These are phyloP conservation scores for Endothia cerciana DNA, from an alignment of 2,329 filamentous ascomycete species.

Conservation along the genomic window DNA sequence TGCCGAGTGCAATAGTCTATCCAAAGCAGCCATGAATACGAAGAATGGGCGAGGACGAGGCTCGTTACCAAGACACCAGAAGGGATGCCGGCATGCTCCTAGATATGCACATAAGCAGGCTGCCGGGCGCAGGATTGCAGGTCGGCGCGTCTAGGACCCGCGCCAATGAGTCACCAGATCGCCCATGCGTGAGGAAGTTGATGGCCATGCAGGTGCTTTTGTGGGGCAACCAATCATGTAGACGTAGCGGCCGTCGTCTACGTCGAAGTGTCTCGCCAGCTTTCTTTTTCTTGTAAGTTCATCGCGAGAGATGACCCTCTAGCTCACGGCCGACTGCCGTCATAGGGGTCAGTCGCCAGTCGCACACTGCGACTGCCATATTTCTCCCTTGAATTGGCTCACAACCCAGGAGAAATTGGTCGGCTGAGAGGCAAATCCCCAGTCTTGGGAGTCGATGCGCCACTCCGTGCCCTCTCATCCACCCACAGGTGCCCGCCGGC, in stretches of 20 bases:
- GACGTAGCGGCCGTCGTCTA: neutral
- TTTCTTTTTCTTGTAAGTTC: neutral
- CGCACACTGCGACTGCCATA: neutral
- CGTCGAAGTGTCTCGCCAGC: neutral
- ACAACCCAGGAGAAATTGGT: conserved; percentile 27
- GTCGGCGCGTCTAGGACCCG: neutral
- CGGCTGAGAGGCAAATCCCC: conserved; percentile 22
- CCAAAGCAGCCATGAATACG: neutral
- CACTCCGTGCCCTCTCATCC: conserved; percentile 44
- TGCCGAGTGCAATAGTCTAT: neutral
- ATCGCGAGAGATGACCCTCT: neutral
- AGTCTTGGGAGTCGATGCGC: conserved; percentile 21
- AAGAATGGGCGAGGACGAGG: neutral
- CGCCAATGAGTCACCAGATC: neutral
- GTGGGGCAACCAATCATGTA: neutral
- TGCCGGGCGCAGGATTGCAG: neutral
- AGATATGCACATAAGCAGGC: neutral
- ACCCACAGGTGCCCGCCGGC: conserved; percentile 65
- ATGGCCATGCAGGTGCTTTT: neutral
- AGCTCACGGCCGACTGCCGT: neutral
- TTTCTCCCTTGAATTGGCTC: neutral
- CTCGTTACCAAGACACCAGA: neutral
- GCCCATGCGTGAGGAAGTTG: neutral
- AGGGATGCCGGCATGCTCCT: neutral
- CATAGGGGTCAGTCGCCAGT: neutral